phyloP scores from a whole-genome alignment of 2,329 filamentous ascomycete species.

The Aspergillus phoenicis region DNA sequence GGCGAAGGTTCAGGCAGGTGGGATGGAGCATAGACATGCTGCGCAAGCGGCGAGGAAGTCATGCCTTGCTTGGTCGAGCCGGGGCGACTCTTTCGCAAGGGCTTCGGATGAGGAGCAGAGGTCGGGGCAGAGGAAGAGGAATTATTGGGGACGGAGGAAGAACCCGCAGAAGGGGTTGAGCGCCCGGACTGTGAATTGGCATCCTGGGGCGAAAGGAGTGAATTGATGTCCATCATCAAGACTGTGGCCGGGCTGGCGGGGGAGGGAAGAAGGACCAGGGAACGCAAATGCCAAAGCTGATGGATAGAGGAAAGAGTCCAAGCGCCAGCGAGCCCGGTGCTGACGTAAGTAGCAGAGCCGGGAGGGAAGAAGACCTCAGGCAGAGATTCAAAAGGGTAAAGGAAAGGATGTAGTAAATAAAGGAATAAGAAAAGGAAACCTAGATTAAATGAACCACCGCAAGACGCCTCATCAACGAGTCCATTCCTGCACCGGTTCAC shows the following conservation, averaged over 20 bases:
- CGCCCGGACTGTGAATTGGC: conserved; percentile 42
- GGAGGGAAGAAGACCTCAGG: not conserved
- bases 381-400: conserved; percentile 6
- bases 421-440: conserved; percentile 11
- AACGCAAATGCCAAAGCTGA: conserved; percentile 22
- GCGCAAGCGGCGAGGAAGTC: conserved; percentile 46
- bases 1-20: conserved; percentile 43
- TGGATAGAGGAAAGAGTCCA: conserved; percentile 23
- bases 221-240: conserved; percentile 50
- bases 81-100: conserved; percentile 39
- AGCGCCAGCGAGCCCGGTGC: conserved; percentile 17
- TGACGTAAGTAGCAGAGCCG: conserved; percentile 10
- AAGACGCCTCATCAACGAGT: conserved; percentile 36
- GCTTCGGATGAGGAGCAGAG: conserved; percentile 36
- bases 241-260: conserved; percentile 11
- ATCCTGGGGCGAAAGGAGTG: conserved; percentile 49
- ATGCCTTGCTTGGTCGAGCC: conserved; percentile 37
- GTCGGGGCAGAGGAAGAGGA: conserved; percentile 25
- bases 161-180: conserved; percentile 33
- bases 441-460: conserved; percentile 22
- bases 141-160: conserved; percentile 32
- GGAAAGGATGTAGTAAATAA: conserved; percentile 4
- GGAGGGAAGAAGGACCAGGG: conserved; percentile 14
- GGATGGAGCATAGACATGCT: conserved; percentile 45
- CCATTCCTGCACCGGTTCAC: conserved; percentile 38